A percentile compares a stretch with the other conserved stretches of the same genome.
phyloP scores from a whole-genome alignment of 768 basidiomycete genomes.

The Lentinula lateritia region DNA sequence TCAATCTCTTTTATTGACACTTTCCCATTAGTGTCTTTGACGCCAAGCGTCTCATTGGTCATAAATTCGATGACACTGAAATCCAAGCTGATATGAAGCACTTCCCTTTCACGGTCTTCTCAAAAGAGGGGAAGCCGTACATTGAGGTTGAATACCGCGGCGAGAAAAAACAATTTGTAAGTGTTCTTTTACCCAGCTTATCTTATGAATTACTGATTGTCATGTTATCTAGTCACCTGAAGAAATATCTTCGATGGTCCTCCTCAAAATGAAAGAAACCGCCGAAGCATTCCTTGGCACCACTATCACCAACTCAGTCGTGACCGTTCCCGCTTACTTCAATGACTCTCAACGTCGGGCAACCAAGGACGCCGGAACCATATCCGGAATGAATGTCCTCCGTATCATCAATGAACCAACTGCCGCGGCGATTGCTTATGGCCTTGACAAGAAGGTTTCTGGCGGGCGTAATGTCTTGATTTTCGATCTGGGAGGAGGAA shows the following conservation, averaged over 20 bases:
- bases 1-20: neutral
- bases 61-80: constrained; percentile 40
- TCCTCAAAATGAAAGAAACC: constrained; percentile 66
- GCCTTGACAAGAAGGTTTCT: constrained; percentile 54
- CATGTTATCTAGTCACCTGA: constrained; percentile 43
- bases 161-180: constrained; percentile 51
- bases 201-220: neutral
- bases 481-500: constrained; percentile 71
- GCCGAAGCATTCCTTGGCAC: constrained; percentile 65
- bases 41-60: constrained; percentile 54
- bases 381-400: constrained; percentile 59
- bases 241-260: constrained; percentile 64
- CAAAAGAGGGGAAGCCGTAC: constrained; percentile 43
- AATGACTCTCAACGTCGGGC: constrained; percentile 66
- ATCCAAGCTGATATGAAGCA: constrained; percentile 45
- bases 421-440: constrained; percentile 67
- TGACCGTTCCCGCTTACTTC: constrained; percentile 58
- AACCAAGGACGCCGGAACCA: constrained; percentile 62
- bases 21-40: constrained; percentile 35
- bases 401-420: constrained; percentile 69
- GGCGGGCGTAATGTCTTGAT: constrained; percentile 60
- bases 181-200: constrained; percentile 11
- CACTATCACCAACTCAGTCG: constrained; percentile 55
- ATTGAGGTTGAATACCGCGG: constrained; percentile 50
- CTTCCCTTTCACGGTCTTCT: constrained; percentile 43